A percentile compares a stretch with the other conserved stretches of the same genome.
Evolutionary conservation across 1,284 basidiomycete species (phyloP).

Genomic region (Puccinia novopanici): DNA sequence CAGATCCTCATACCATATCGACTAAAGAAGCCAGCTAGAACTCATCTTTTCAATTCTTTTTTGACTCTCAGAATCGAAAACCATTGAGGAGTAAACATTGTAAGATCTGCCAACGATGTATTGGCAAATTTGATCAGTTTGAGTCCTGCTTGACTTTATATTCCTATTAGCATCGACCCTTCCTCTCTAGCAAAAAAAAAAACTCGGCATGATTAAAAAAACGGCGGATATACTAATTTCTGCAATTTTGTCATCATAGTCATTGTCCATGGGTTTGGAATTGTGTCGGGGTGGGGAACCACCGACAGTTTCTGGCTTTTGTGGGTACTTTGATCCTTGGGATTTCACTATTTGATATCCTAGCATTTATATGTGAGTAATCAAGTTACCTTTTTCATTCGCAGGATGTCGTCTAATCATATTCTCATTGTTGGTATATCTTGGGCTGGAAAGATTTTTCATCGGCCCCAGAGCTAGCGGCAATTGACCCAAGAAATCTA

Average conservation of each 20-base stretch:
- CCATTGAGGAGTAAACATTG: slow-evolving; percentile 94
- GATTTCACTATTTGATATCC: slow-evolving; percentile 76
- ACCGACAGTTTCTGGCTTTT: slow-evolving; percentile 90
- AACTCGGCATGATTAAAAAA: not conserved
- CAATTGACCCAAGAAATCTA: slow-evolving; percentile 62
- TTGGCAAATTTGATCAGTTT: slow-evolving; percentile 86
- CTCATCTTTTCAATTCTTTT: not conserved
- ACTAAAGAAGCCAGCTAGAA: not conserved
- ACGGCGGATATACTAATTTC: not conserved
- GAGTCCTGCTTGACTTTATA: slow-evolving; percentile 57
- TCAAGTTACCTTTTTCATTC: slow-evolving; percentile 1
- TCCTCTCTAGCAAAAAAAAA: not conserved
- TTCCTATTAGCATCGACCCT: not conserved
- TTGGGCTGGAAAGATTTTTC: slow-evolving; percentile 57
- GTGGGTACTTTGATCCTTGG: slow-evolving; percentile 79
- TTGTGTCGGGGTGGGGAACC: slow-evolving; percentile 92
- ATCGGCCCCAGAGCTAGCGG: slow-evolving; percentile 61
- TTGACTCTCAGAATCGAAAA: slow-evolving; percentile 70
- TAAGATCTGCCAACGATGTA: slow-evolving; percentile 83
- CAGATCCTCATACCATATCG: too few relatives aligned
- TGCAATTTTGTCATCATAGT: slow-evolving; percentile 60
- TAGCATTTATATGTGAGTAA: slow-evolving; percentile 75
- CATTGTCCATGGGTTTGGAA: slow-evolving; percentile 99
- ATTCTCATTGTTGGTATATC: slow-evolving; percentile 53
- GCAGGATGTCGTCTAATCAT: slow-evolving; percentile 52